Conservation (phyloP, 495 filamentous ascomycete species). For the Lepidopterella palustris region DNA sequence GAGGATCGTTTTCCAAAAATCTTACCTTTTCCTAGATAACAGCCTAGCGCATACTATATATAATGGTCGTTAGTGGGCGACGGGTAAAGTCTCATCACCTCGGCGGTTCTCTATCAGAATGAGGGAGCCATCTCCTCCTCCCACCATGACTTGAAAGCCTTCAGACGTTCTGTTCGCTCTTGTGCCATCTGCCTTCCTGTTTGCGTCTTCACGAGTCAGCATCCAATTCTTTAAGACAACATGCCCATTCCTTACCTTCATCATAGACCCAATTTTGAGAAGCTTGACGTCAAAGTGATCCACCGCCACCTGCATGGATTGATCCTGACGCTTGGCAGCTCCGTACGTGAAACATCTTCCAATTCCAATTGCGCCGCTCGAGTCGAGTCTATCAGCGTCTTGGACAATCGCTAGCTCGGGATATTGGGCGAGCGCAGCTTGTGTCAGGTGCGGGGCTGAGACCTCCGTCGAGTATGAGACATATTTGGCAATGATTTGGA, state of each 20-base stretch:
- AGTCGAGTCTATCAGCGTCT: conserved; percentile 85
- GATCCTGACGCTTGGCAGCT: conserved; percentile 42
- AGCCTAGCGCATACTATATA: no score
- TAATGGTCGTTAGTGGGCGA: no score
- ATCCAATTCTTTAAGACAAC: not conserved
- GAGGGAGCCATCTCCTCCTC: conserved; percentile 1
- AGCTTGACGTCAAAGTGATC: not conserved
- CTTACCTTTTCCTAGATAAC: no score
- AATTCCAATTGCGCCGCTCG: conserved; percentile 76
- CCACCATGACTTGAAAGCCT: conserved; percentile 2
- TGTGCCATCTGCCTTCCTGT: not conserved
- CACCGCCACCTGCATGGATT: not conserved
- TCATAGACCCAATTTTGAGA: not conserved
- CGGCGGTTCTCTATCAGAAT: not conserved
- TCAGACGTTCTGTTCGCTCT: conserved; percentile 5
- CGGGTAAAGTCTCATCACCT: no score
- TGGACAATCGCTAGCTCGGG: conserved; percentile 80
- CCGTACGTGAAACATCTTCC: conserved; percentile 70
- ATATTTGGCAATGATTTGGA: conserved; percentile 63
- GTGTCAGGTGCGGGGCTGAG: conserved; percentile 44
- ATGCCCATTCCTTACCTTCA: not conserved
- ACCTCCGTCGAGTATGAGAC: conserved; percentile 75
- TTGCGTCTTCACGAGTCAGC: not conserved
- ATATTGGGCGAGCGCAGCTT: conserved; percentile 47
- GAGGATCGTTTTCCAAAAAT: no score